A percentile compares a stretch with the other conserved stretches of the same genome.
These are phyloP conservation scores for Asterella californica DNA, from an alignment of 225 moss, liverwort and hornwort genomes.

Conservation along the genomic window DNA sequence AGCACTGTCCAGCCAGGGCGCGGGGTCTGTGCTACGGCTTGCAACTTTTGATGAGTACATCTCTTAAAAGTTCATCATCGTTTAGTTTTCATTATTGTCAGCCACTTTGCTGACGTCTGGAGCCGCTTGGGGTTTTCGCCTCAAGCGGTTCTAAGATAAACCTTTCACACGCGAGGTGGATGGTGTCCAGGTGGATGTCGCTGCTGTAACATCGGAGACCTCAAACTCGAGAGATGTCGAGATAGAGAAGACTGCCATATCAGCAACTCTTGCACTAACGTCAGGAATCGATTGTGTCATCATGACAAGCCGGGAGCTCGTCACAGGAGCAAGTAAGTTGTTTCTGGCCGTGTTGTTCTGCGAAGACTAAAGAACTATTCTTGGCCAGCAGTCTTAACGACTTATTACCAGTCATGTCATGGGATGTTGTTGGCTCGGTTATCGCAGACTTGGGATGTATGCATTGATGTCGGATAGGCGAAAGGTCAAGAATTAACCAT, in stretches of 20 bases:
- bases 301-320: slow-evolving; percentile 81
- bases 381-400: background rate
- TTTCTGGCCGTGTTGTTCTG: background rate
- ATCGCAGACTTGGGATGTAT: too few species aligned
- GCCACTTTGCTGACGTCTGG: background rate
- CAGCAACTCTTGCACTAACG: slow-evolving; percentile 66
- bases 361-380: background rate
- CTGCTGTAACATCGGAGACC: slow-evolving; percentile 53
- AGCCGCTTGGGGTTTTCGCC: background rate
- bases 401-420: background rate
- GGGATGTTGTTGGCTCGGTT: background rate
- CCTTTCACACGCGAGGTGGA: background rate
- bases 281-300: slow-evolving; percentile 79
- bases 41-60: too few species aligned
- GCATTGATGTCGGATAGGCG: too few species aligned
- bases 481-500: too few species aligned
- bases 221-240: slow-evolving; percentile 63
- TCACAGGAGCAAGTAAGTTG: slow-evolving; percentile 68
- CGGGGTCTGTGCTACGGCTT: too few species aligned
- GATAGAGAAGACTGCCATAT: slow-evolving; percentile 58
- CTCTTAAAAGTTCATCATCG: too few species aligned
- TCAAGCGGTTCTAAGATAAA: background rate
- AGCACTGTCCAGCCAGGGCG: too few species aligned
- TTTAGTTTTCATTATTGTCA: background rate
- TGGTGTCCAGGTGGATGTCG: slow-evolving; percentile 64